Base-by-base conservation (phyloP, 805 yeast species). In the Metschnikowia hibisci region DNA sequence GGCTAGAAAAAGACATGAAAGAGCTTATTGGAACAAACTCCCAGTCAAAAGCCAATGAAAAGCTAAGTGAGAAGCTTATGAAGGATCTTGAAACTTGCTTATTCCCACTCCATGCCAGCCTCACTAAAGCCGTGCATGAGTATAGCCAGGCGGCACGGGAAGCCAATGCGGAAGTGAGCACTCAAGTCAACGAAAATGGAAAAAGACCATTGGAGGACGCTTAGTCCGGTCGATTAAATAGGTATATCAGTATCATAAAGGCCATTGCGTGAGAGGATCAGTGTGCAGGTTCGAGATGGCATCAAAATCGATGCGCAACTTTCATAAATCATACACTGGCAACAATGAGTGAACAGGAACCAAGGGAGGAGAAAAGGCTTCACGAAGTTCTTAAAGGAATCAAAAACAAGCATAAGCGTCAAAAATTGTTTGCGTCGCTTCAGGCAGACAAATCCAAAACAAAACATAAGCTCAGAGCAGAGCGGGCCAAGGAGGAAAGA, bases 401-500 rank as follows among this genome's bases (percentile, higher is more conserved):
- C 44, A 81, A 77, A 61, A 90, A 89, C 63, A 90, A 87, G 66
- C 79, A 80, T 61, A 80, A 80, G 56, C 78, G 97, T 52, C 93
- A 87, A 61, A 78, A 85, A 64, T 71, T 87, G 30, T 85, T 77
- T 63, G 84, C 89, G 8, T 78, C 81, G 44, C 58, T 86, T 41
- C 85, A 83, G 63, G 84, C 85, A 58, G 84, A 85, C 48, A 76
- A 80, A 62, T 82, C 83, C 56, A 87, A 86, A 57, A 77, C 77
- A 41, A 80, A 87, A 56, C 96, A 89, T 61, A 81, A 80, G 58
- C 72, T 75, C 60, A 77, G 98, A 52, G 76, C 78, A n/a, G 79
- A 81, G 34, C 77, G 96, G 58, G 93, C 95, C n/a, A 84, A 83
- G 57, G 91, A 84, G 50, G 98, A 93, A 64, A 71, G 83, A 43